phyloP scores from a whole-genome alignment of 1,284 basidiomycete species.

The Blastosporella zonata region DNA sequence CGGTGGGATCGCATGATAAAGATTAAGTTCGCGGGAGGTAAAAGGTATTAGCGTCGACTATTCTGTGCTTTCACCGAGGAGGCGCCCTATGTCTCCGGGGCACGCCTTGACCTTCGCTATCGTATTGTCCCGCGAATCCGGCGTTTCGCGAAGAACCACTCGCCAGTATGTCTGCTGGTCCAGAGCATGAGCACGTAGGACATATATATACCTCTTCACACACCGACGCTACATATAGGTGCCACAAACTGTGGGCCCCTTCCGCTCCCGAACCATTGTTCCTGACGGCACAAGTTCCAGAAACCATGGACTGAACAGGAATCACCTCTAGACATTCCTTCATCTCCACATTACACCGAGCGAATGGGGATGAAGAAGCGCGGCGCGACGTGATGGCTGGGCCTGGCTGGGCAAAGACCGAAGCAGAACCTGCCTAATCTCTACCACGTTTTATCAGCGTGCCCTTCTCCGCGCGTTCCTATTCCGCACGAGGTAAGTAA shows the following conservation, averaged over 20 bases:
- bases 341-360: not conserved
- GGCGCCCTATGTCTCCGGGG: not conserved
- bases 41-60: not conserved
- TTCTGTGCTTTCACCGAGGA: not conserved
- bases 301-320: not conserved
- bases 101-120: not conserved
- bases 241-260: too few relatives aligned
- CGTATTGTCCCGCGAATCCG: not conserved
- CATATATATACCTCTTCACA: not conserved
- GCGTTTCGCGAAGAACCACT: not conserved
- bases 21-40: not conserved
- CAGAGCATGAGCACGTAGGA: not conserved
- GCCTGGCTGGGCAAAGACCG: not conserved
- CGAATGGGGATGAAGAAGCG: not conserved
- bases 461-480: not conserved
- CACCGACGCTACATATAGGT: not conserved
- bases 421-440: not conserved
- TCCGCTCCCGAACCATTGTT: not conserved
- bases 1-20: not conserved
- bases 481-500: constrained; percentile 1
- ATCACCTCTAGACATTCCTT: not conserved
- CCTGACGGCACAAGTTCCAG: not conserved
- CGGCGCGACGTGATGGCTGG: not conserved
- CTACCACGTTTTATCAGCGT: not conserved
- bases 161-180: too few relatives aligned